A percentile compares a stretch with the other conserved stretches of the same genome.
phyloP scores from a whole-genome alignment of 192 early-diverging fungal genomes.

The Umbelopsis ramanniana region DNA sequence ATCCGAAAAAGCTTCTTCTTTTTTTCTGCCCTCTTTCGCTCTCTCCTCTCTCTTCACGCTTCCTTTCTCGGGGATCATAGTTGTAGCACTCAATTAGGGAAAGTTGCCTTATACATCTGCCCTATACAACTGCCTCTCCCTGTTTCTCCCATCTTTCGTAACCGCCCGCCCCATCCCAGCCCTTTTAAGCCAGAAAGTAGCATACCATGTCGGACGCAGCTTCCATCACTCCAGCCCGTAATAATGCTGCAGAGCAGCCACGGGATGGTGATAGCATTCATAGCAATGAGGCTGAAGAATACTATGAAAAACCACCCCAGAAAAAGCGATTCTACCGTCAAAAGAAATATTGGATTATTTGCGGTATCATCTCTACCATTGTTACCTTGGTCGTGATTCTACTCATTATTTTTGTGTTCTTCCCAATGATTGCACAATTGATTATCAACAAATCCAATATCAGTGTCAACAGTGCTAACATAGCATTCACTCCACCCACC shows the following conservation, averaged over 20 bases:
- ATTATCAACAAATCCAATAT: slow-evolving; percentile 52
- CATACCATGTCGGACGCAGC: slow-evolving; percentile 5
- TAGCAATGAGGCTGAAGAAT: slow-evolving; percentile 25
- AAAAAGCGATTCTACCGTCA: slow-evolving; percentile 48
- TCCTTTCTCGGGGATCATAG: not conserved
- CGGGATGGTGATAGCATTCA: slow-evolving; percentile 1
- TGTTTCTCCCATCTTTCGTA: not conserved
- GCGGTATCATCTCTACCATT: slow-evolving; percentile 49
- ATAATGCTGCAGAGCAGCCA: slow-evolving; percentile 6
- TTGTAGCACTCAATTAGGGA: not conserved
- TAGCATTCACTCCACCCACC: slow-evolving; percentile 38
- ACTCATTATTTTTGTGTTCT: slow-evolving; percentile 53
- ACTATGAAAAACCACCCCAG: slow-evolving; percentile 34
- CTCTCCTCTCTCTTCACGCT: not conserved
- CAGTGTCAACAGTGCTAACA: slow-evolving; percentile 44
- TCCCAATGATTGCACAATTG: slow-evolving; percentile 57
- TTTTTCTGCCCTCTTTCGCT: slow-evolving; percentile 5
- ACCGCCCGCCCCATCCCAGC: not conserved
- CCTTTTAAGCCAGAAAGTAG: not conserved
- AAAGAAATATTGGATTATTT: slow-evolving; percentile 60
- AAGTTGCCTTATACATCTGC: not conserved
- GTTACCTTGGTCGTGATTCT: slow-evolving; percentile 49
- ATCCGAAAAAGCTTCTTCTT: not conserved
- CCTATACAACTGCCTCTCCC: not conserved
- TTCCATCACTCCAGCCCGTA: slow-evolving; percentile 7